A percentile compares a stretch with the other conserved stretches of the same genome.
phyloP scores from a whole-genome alignment of 768 basidiomycete genomes.

The Tulasnella calospora region DNA sequence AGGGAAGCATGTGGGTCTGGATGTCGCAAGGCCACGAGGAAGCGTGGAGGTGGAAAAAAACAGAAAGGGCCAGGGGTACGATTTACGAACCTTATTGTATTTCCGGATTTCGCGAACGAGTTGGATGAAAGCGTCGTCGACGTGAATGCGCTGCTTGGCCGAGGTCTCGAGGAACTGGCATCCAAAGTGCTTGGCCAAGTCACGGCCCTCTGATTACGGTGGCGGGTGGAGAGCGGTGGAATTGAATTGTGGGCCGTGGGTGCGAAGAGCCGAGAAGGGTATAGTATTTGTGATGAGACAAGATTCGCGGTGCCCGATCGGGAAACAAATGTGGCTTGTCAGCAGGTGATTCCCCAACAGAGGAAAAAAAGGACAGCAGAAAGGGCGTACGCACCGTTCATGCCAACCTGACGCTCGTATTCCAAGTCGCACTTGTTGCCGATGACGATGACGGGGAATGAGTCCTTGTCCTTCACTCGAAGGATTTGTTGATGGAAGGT shows the following conservation, averaged over 20 bases:
- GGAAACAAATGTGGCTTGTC: conserved; percentile 11
- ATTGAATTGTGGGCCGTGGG: background rate
- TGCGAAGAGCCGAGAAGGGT: background rate
- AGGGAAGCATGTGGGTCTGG: background rate
- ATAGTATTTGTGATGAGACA: background rate
- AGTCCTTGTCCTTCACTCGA: conserved; percentile 42
- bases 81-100: conserved; percentile 74
- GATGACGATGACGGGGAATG: conserved; percentile 44
- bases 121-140: conserved; percentile 90
- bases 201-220: conserved; percentile 77
- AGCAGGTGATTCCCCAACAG: conserved; percentile 8
- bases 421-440: conserved; percentile 45
- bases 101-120: conserved; percentile 91
- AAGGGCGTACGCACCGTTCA: conserved; percentile 37
- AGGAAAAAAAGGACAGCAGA: background rate
- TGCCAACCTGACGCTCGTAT: conserved; percentile 39
- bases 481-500: conserved; percentile 45
- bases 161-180: conserved; percentile 96
- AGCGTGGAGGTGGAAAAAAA: background rate
- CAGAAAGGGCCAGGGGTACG: conserved; percentile 27
- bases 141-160: conserved; percentile 93
- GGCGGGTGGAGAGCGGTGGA: background rate
- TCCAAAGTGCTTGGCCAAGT: conserved; percentile 89
- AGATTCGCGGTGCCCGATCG: background rate
- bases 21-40: background rate